A percentile compares a stretch with the other conserved stretches of the same genome.
These are phyloP conservation scores for Fusarium sp. DNA, from an alignment of 2,329 filamentous ascomycete genomes.

Conservation along the genomic window DNA sequence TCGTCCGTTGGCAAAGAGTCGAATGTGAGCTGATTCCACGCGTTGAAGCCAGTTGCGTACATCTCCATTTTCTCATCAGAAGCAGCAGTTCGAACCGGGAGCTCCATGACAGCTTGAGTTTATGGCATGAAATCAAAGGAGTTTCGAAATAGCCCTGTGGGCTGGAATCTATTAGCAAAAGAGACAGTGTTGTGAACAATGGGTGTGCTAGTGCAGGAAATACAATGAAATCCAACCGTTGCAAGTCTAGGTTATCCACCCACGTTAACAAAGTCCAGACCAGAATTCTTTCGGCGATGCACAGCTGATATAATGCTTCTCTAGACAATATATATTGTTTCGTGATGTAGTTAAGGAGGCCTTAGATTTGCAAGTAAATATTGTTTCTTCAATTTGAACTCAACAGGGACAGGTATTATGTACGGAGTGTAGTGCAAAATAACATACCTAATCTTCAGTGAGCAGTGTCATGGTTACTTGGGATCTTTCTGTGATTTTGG, in stretches of 20 bases:
- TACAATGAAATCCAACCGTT: background rate
- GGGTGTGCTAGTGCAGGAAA: background rate
- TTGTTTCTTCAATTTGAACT: too few species aligned
- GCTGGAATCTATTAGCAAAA: background rate
- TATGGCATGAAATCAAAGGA: too few species aligned
- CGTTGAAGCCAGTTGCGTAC: conserved; percentile 70
- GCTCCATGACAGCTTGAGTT: conserved; percentile 11
- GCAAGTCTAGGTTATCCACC: background rate
- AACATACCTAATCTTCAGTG: too few species aligned
- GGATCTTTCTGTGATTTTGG: too few species aligned
- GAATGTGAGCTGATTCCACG: conserved; percentile 68
- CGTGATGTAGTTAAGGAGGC: background rate
- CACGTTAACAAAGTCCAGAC: background rate
- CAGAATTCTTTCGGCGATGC: background rate
- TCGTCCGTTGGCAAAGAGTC: conserved; percentile 12
- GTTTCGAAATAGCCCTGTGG: background rate
- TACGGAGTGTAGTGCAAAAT: too few species aligned
- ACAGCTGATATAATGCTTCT: background rate
- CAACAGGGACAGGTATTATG: too few species aligned
- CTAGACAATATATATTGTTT: background rate
- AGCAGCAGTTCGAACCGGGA: conserved; percentile 16
- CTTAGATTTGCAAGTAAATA: too few species aligned
- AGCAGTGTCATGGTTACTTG: too few species aligned
- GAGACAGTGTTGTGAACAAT: background rate
- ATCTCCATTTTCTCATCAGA: conserved; percentile 58